These are phyloP conservation scores for Penicillium hordei DNA, from an alignment of 2,329 filamentous ascomycete genomes.

Conservation along the genomic window DNA sequence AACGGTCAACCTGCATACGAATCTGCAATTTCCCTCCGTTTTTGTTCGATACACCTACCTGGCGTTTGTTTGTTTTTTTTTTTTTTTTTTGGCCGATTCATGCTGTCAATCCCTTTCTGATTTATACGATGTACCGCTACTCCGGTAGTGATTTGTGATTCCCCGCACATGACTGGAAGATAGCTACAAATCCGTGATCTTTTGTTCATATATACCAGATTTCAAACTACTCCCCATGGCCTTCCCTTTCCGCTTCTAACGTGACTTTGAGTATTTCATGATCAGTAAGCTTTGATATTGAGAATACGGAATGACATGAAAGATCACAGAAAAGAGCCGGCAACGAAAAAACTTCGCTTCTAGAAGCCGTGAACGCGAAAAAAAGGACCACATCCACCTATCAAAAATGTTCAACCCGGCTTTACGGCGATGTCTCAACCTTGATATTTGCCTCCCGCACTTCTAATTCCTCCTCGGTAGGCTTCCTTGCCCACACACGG, in stretches of 20 bases:
- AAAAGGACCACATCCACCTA: not conserved
- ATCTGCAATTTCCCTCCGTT: not conserved
- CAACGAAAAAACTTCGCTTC: not conserved
- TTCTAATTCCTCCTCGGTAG: not conserved
- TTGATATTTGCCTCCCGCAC: not conserved
- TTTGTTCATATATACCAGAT: not conserved
- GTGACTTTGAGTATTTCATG: not conserved
- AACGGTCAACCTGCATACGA: not conserved
- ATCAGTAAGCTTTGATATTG: not conserved
- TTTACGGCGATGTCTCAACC: not conserved
- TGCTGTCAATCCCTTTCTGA: not conserved
- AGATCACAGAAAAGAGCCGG: not conserved
- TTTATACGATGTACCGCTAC: not conserved
- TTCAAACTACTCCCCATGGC: not conserved
- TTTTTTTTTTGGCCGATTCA: conserved; percentile 1
- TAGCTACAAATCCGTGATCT: not conserved
- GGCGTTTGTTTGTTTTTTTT: no score
- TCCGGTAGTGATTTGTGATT: not conserved
- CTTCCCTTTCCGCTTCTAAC: not conserved
- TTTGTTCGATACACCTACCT: conserved; percentile 1
- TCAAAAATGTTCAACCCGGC: not conserved
- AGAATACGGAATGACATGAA: no score
- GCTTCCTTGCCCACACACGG: conserved; percentile 9
- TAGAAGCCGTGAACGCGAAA: not conserved
- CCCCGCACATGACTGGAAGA: conserved; percentile 13